Conservation (phyloP, 768 basidiomycete genomes). For the Kwoniella bestiolae region DNA sequence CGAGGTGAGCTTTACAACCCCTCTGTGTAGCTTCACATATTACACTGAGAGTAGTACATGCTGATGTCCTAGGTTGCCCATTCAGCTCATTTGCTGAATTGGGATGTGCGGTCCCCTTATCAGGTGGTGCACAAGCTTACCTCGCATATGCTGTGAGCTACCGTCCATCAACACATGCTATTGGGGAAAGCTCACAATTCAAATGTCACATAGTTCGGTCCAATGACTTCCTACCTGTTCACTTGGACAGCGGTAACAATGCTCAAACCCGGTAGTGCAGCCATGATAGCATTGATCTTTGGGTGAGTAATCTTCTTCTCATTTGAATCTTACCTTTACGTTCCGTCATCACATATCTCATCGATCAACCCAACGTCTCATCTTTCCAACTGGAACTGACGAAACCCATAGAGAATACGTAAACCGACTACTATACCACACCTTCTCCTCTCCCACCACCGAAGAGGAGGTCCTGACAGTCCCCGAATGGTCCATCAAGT, state of each 20-base stretch:
- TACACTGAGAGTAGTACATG: neutral
- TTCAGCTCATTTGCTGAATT: slow-evolving; percentile 85
- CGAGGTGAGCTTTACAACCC: slow-evolving; percentile 56
- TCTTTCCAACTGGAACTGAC: no score
- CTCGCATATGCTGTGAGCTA: slow-evolving; percentile 78
- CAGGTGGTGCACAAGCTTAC: slow-evolving; percentile 69
- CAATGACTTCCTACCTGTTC: slow-evolving; percentile 74
- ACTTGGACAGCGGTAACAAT: slow-evolving; percentile 93
- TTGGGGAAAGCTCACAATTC: neutral
- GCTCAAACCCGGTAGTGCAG: slow-evolving; percentile 66
- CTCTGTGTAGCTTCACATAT: neutral
- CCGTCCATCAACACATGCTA: no score
- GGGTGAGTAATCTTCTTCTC: slow-evolving; percentile 35
- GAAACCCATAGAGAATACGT: slow-evolving; percentile 85
- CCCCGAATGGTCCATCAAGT: slow-evolving; percentile 88
- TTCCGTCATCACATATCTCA: slow-evolving; percentile 1
- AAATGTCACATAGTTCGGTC: slow-evolving; percentile 48
- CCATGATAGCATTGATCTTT: slow-evolving; percentile 77
- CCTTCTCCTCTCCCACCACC: slow-evolving; percentile 70
- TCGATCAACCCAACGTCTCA: no score
- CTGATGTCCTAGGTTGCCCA: neutral
- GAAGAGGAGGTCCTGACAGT: slow-evolving; percentile 60
- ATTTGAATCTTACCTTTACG: no score
- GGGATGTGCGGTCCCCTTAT: slow-evolving; percentile 81
- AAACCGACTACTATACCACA: slow-evolving; percentile 83